Conservation (phyloP, 768 basidiomycete species). For the Pleurotus salmoneostramineus region DNA sequence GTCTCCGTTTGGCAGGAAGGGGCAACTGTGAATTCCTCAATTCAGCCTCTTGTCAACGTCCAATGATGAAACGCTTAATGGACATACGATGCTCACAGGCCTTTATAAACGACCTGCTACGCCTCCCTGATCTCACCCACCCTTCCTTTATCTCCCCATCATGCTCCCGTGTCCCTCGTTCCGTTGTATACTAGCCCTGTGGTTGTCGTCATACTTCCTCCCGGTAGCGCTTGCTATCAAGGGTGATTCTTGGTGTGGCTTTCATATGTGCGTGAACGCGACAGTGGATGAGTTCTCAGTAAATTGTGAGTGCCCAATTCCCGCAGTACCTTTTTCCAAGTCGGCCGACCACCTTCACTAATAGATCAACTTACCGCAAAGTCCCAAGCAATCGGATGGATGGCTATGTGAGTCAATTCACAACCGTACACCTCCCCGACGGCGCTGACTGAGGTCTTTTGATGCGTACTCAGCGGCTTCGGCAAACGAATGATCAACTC, state of each 20-base stretch:
- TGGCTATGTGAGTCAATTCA: constrained; percentile 40
- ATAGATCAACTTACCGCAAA: constrained; percentile 41
- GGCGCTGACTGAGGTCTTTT: not conserved
- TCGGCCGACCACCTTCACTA: not conserved
- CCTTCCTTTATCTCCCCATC: not conserved
- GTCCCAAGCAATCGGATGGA: constrained; percentile 43
- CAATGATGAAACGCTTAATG: constrained; percentile 4
- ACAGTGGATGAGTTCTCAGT: constrained; percentile 36
- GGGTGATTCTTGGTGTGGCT: constrained; percentile 40
- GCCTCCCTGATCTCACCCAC: not conserved
- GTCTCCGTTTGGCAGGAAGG: not conserved
- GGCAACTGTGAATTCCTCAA: not conserved
- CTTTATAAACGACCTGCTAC: not conserved
- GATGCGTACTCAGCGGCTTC: constrained; percentile 36
- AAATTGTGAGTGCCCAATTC: constrained; percentile 39
- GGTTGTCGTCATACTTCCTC: constrained; percentile 12
- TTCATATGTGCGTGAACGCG: constrained; percentile 43
- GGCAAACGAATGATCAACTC: constrained; percentile 44
- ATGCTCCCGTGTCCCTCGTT: constrained; percentile 2
- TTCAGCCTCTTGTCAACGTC: constrained; percentile 2
- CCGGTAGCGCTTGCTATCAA: constrained; percentile 24
- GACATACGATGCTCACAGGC: not conserved
- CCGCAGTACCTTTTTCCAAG: not conserved
- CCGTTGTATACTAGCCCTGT: not conserved
- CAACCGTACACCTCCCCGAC: not conserved